Base-by-base conservation (phyloP, 805 yeast genomes). In the Metschnikowia corniflorae region DNA sequence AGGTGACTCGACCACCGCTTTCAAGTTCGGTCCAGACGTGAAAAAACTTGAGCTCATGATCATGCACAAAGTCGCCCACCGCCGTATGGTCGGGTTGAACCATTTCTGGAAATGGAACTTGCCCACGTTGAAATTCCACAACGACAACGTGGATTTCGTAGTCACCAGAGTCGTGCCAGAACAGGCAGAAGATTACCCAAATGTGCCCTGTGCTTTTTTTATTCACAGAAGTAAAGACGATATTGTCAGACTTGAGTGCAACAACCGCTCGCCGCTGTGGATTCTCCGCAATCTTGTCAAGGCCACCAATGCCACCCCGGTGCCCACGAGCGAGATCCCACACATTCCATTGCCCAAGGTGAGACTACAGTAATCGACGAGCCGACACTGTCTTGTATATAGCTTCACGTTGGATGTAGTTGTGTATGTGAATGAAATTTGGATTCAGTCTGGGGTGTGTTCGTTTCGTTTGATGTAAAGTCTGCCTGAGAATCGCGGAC, bases 91-190 rank as follows among this genome's bases (percentile, higher is more conserved):
- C 63, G 89, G 89, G 2, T 75, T 84, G 38, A 77, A 80, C 50
- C 73, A 75, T 47, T 86, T 88, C 61, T 85, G 94, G 93, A 77
- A 75, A 49, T 63, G 69, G 34, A 74, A 78, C 60, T 65, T 88
- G 39, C 94, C 93, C 17, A 78, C 88, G 6, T 69, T 88, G 44
- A 80, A 78, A 56, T 88, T 84, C 59, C 89, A 86, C 64, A 88
- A 88, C 58, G 89, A 91, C n/a, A 63, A 66, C 29, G 53, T 84
- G 18, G 72, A 77, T 16, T 77, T 86, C 38, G 68, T 71, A 16
- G 81, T 86, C 23, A 63, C 72, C 10, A 68, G 88, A 47, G 68
- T 83, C 21, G 30, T 36, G 26, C 40, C 51, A 7, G 31, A 29
- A 6, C 13, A 14, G 13, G 36, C 38, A 21, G 46, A 30, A n/a